A percentile compares a stretch with the other conserved stretches of the same genome.
Conservation (phyloP, 2,329 filamentous ascomycete species). For the Dryadomyces sulphureus region DNA sequence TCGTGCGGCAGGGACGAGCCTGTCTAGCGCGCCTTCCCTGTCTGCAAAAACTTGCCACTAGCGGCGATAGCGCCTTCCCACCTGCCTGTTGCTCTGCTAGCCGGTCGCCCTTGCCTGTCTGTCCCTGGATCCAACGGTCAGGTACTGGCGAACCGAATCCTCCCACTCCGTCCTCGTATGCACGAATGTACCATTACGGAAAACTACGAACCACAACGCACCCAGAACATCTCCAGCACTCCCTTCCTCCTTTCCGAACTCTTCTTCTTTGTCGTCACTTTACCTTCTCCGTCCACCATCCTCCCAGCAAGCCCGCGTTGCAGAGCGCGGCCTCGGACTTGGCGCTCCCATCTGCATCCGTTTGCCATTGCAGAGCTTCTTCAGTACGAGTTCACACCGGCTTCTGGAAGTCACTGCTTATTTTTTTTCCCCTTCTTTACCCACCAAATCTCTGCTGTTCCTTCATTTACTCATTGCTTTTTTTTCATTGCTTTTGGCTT, state of each 20-base stretch:
- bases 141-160: not conserved
- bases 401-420: not conserved
- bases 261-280: not conserved
- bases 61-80: constrained; percentile 1
- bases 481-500: not conserved
- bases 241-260: not conserved
- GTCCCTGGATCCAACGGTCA: not conserved
- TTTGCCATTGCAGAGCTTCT: too few species aligned
- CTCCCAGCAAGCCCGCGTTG: constrained; percentile 2
- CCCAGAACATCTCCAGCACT: too few species aligned
- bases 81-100: not conserved
- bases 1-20: not conserved
- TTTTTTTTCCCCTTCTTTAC: not conserved
- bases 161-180: too few species aligned
- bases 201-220: too few species aligned
- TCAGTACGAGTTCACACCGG: not conserved
- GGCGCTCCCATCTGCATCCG: not conserved
- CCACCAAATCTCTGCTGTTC: not conserved
- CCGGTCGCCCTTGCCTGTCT: not conserved
- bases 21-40: constrained; percentile 1
- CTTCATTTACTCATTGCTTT: not conserved
- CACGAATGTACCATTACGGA: too few species aligned
- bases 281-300: not conserved
- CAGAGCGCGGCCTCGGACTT: constrained; percentile 1
- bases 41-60: not conserved